Evolutionary conservation across 1,284 basidiomycete species (phyloP).

Genomic region (Sphaerobolus stellatus): DNA sequence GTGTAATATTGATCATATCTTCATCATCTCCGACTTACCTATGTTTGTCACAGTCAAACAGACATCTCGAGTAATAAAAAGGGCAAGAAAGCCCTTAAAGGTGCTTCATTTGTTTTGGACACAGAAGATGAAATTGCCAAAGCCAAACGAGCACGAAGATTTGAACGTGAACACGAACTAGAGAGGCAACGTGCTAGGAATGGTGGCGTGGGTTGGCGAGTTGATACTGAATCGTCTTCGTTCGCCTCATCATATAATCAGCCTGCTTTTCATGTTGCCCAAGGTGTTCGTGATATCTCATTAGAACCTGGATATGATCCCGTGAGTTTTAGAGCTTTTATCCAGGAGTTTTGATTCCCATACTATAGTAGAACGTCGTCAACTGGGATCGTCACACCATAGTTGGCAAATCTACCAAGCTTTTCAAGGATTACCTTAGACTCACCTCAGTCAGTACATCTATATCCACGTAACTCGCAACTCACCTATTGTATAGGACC

Average conservation of each 20-base stretch:
- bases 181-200: slow-evolving; percentile 61
- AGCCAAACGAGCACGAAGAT: slow-evolving; percentile 70
- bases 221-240: slow-evolving; percentile 7
- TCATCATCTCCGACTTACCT: slow-evolving; percentile 1
- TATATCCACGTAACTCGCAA: slow-evolving; percentile 11
- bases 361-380: slow-evolving; percentile 74
- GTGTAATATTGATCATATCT: slow-evolving; percentile 17
- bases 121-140: slow-evolving; percentile 65
- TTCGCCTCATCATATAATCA: slow-evolving; percentile 4
- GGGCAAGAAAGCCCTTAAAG: slow-evolving; percentile 58
- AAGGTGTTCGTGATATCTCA: slow-evolving; percentile 5
- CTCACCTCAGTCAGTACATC: slow-evolving; percentile 76
- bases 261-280: slow-evolving; percentile 4
- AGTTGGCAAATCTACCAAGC: slow-evolving; percentile 82
- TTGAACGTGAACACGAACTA: slow-evolving; percentile 78
- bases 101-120: slow-evolving; percentile 44
- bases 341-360: slow-evolving; percentile 4
- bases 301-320: slow-evolving; percentile 12
- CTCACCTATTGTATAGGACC: slow-evolving; percentile 59
- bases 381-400: slow-evolving; percentile 98
- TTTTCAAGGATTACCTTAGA: slow-evolving; percentile 96
- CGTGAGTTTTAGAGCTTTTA: slow-evolving; percentile 3
- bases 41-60: slow-evolving; percentile 1
- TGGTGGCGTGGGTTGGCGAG: slow-evolving; percentile 19
- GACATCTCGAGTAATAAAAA: slow-evolving; percentile 48